These are phyloP conservation scores for Podospora comata DNA, from an alignment of 495 filamentous ascomycete genomes.

Conservation along the genomic window DNA sequence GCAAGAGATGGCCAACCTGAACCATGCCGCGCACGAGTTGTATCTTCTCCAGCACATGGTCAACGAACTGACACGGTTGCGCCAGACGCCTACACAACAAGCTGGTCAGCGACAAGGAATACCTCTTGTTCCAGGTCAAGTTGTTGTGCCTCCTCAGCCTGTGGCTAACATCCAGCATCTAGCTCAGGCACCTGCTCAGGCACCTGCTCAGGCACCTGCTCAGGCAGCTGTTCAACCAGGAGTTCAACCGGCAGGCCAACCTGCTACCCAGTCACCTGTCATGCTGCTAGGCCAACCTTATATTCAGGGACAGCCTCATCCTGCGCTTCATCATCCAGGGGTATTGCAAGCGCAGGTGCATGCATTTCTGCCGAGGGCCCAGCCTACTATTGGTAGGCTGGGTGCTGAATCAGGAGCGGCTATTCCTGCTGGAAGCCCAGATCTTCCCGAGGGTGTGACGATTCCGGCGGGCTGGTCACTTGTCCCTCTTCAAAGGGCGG, in stretches of 20 bases:
- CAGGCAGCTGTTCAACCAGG: not conserved
- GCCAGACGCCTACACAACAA: conserved; percentile 25
- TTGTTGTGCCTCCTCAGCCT: not conserved
- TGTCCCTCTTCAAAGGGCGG: conserved; percentile 60
- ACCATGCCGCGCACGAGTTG: conserved; percentile 56
- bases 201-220: not conserved
- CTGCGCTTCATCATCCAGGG: conserved; percentile 12
- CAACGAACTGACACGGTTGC: conserved; percentile 39
- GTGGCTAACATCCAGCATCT: not conserved
- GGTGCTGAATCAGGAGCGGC: conserved; percentile 41
- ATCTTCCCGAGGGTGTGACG: conserved; percentile 67
- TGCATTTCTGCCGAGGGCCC: conserved; percentile 24
- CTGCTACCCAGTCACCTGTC: not conserved
- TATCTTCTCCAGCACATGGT: conserved; percentile 52
- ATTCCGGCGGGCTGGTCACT: conserved; percentile 77
- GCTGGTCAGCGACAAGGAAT: conserved; percentile 14
- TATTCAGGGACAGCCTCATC: conserved; percentile 13
- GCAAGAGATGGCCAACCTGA: conserved; percentile 33
- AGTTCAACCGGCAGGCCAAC: not conserved
- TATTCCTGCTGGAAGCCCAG: conserved; percentile 61
- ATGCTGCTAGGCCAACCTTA: not conserved
- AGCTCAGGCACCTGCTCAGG: not conserved
- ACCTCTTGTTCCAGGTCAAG: conserved; percentile 8
- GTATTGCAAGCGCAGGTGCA: conserved; percentile 13
- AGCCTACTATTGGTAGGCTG: conserved; percentile 42